phyloP scores from a whole-genome alignment of 2,329 filamentous ascomycete genomes.

The Sarocladium brachiariae region DNA sequence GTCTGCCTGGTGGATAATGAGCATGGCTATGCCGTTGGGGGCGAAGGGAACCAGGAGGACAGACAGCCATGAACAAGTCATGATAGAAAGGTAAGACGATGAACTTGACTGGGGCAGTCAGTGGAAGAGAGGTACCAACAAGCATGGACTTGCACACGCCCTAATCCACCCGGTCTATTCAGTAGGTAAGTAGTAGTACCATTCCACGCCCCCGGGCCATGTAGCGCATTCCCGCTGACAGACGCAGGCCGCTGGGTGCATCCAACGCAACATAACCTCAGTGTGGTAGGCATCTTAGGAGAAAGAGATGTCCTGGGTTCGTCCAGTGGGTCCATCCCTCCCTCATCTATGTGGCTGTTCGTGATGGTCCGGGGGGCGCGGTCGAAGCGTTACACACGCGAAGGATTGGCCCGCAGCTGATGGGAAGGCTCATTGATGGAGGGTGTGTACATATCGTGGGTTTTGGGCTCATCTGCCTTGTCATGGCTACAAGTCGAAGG shows the following conservation, averaged over 20 bases:
- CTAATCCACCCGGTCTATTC: background rate
- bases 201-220: conserved; percentile 8
- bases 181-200: too few species aligned
- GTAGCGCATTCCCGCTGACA: conserved; percentile 4
- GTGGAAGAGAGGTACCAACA: background rate
- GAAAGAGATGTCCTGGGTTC: background rate
- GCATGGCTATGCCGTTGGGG: conserved; percentile 9
- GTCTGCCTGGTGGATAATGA: conserved; percentile 9
- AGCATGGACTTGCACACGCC: conserved; percentile 4
- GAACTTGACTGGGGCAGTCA: conserved; percentile 5
- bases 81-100: conserved; percentile 8
- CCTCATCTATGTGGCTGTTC: conserved; percentile 2
- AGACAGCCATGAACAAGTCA: conserved; percentile 7
- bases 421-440: background rate
- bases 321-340: background rate
- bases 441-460: background rate
- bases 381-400: conserved; percentile 9
- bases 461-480: conserved; percentile 1
- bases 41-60: conserved; percentile 7
- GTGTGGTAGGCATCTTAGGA: background rate
- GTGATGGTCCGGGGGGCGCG: background rate
- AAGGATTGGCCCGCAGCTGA: conserved; percentile 9
- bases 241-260: background rate
- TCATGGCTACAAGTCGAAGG: background rate
- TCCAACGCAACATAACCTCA: too few species aligned